phyloP scores from a whole-genome alignment of 805 yeast species.

The Pichia ethanolica region DNA sequence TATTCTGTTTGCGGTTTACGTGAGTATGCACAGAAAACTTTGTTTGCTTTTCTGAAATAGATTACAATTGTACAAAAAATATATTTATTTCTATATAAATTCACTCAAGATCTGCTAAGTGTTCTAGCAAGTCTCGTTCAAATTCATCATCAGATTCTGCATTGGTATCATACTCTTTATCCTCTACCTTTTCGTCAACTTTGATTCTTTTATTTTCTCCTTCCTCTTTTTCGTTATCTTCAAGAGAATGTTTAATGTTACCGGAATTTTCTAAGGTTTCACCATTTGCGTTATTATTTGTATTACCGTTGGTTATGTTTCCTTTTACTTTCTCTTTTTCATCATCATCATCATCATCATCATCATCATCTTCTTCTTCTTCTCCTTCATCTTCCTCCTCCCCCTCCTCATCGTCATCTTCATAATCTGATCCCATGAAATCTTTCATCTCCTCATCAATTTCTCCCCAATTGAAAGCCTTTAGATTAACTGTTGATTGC shows the following conservation, averaged over 20 bases:
- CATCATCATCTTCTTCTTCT: slow-evolving; percentile 16
- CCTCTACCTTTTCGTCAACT: slow-evolving; percentile 18
- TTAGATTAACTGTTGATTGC: slow-evolving; percentile 34
- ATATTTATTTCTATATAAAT: too few species aligned
- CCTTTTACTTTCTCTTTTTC: slow-evolving; percentile 17
- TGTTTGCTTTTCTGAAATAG: background rate
- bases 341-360: slow-evolving; percentile 10
- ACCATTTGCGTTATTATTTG: background rate
- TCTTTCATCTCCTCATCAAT: slow-evolving; percentile 52
- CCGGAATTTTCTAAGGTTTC: background rate
- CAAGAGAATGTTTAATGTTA: background rate
- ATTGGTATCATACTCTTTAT: slow-evolving; percentile 16
- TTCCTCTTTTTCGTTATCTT: slow-evolving; percentile 9
- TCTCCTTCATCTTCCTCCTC: slow-evolving; percentile 12
- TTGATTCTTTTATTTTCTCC: slow-evolving; percentile 15
- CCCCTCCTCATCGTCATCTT: slow-evolving; percentile 29
- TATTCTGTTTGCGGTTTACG: background rate
- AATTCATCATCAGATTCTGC: slow-evolving; percentile 32
- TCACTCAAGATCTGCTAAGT: slow-evolving; percentile 39
- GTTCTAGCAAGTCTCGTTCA: slow-evolving; percentile 43
- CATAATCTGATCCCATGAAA: slow-evolving; percentile 39
- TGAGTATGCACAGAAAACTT: background rate
- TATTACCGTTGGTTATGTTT: slow-evolving; percentile 11
- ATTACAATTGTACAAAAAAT: too few species aligned
- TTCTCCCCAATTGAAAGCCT: slow-evolving; percentile 43